A percentile compares a stretch with the other conserved stretches of the same genome.
Evolutionary conservation across 2,329 filamentous ascomycete genomes (phyloP).

Genomic region (Plectosphaerella sp.): DNA sequence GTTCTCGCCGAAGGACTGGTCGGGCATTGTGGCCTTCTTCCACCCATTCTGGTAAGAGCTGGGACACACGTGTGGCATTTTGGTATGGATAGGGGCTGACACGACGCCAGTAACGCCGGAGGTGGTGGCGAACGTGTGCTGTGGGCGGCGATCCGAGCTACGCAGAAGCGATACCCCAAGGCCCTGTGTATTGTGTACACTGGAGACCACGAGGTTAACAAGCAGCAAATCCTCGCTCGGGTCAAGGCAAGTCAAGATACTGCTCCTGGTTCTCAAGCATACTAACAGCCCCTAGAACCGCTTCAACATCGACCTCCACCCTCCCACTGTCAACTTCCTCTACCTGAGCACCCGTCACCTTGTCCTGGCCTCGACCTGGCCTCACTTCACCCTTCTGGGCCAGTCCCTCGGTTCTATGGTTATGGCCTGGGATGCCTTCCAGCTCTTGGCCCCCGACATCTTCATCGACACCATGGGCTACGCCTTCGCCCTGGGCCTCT

Average conservation of each 20-base stretch:
- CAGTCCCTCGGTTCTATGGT: slow-evolving; percentile 87
- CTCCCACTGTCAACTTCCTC: slow-evolving; percentile 79
- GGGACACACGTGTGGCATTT: not conserved
- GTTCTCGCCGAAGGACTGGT: slow-evolving; percentile 53
- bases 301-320: slow-evolving; percentile 88
- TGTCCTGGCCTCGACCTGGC: slow-evolving; percentile 83
- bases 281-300: slow-evolving; percentile 52
- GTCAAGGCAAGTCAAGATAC: slow-evolving; percentile 55
- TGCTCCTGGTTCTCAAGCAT: slow-evolving; percentile 9
- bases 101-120: slow-evolving; percentile 71
- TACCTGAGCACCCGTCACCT: slow-evolving; percentile 86
- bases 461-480: slow-evolving; percentile 99
- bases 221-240: slow-evolving; percentile 70
- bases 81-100: slow-evolving; percentile 7
- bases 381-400: slow-evolving; percentile 87
- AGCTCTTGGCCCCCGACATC: slow-evolving; percentile 85
- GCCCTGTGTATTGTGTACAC: slow-evolving; percentile 93
- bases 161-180: slow-evolving; percentile 81
- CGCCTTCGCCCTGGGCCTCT: slow-evolving; percentile 80
- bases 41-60: slow-evolving; percentile 84
- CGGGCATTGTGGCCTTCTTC: slow-evolving; percentile 90
- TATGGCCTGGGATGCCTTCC: slow-evolving; percentile 88
- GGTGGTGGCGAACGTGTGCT: slow-evolving; percentile 93
- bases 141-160: slow-evolving; percentile 91
- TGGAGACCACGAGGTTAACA: slow-evolving; percentile 84